Evolutionary conservation across 805 yeast species (phyloP).

Genomic region (Candida takata): DNA sequence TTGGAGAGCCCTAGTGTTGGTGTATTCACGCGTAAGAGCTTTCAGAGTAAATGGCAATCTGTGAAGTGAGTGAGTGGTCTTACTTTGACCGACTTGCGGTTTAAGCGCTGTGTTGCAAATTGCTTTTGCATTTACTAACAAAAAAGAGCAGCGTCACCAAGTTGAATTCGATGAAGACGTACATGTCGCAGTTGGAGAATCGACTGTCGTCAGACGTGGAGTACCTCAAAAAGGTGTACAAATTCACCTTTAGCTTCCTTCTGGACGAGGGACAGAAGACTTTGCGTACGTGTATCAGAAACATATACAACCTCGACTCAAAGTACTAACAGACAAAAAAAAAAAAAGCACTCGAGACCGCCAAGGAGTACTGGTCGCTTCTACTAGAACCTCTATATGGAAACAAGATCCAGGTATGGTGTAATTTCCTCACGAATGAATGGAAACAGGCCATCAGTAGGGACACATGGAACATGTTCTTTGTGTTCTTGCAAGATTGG

Average conservation of each 20-base stretch:
- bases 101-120: too few relatives aligned
- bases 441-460: conserved; percentile 46
- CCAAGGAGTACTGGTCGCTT: conserved; percentile 72
- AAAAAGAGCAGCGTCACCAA: conserved; percentile 12
- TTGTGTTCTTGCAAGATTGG: conserved; percentile 50
- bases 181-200: conserved; percentile 27
- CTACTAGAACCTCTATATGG: conserved; percentile 36
- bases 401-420: conserved; percentile 47
- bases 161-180: conserved; percentile 40
- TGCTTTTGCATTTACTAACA: not conserved
- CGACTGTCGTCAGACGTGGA: conserved; percentile 29
- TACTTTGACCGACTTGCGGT: too few relatives aligned
- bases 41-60: conserved; percentile 52
- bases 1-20: conserved; percentile 65
- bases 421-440: conserved; percentile 39
- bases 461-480: conserved; percentile 85
- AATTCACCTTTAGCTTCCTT: conserved; percentile 61
- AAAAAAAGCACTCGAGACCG: conserved; percentile 45
- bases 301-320: too few relatives aligned
- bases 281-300: conserved; percentile 26
- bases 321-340: conserved; percentile 4
- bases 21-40: conserved; percentile 41
- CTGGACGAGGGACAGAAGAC: conserved; percentile 54
- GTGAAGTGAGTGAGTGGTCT: conserved; percentile 4
- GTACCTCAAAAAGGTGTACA: conserved; percentile 55